Conservation (phyloP, 768 basidiomycete species). For the Amanita rimosa region DNA sequence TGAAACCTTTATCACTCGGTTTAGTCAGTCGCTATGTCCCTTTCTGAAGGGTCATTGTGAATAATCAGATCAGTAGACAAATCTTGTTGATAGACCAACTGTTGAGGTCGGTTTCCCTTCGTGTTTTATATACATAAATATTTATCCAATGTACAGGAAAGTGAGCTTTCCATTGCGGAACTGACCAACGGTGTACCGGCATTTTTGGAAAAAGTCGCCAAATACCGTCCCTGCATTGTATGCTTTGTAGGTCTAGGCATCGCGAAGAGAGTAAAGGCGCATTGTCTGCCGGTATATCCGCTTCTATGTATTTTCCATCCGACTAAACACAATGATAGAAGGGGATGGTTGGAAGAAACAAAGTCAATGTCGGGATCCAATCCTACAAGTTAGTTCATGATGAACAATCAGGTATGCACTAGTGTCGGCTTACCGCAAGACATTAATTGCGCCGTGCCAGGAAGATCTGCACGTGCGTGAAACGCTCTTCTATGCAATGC, state of each 20-base stretch:
- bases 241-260: constrained; percentile 77
- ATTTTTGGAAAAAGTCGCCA: constrained; percentile 48
- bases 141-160: constrained; percentile 24
- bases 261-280: constrained; percentile 22
- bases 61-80: constrained; percentile 37
- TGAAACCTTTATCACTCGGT: constrained; percentile 45
- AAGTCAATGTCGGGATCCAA: constrained; percentile 28
- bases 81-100: constrained; percentile 63
- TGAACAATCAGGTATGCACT: constrained; percentile 11
- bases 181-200: constrained; percentile 40
- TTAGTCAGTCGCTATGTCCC: constrained; percentile 34
- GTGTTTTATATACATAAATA: background rate
- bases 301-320: background rate
- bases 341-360: constrained; percentile 6
- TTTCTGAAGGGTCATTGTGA: background rate
- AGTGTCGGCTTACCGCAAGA: background rate
- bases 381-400: constrained; percentile 37
- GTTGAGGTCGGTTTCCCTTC: constrained; percentile 31
- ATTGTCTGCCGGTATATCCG: constrained; percentile 12
- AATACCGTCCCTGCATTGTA: constrained; percentile 49
- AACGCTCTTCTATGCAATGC: constrained; percentile 66
- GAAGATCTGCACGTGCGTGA: constrained; percentile 18
- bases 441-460: background rate
- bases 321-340: constrained; percentile 1
- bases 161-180: constrained; percentile 42